These are phyloP conservation scores for Sesbania bispinosa DNA, from an alignment of 306 rosid genomes.

Conservation along the genomic window DNA sequence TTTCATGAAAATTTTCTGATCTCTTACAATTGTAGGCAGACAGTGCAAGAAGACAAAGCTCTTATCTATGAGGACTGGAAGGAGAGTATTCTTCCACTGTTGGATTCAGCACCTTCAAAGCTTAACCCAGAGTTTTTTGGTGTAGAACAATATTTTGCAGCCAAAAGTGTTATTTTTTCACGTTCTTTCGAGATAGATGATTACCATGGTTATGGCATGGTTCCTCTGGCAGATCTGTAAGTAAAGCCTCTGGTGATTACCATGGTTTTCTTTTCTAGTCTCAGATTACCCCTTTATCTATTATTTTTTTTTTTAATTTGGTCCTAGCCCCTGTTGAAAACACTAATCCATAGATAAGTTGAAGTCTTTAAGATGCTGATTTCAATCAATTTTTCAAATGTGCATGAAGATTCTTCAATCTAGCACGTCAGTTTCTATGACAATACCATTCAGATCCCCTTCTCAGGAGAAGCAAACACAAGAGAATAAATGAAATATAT, in stretches of 20 bases:
- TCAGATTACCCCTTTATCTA: neutral
- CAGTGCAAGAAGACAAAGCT: slow-evolving; percentile 67
- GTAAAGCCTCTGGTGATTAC: slow-evolving; percentile 29
- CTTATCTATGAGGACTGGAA: slow-evolving; percentile 77
- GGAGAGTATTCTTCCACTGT: slow-evolving; percentile 63
- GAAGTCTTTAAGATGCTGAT: neutral
- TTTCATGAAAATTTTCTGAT: slow-evolving; percentile 36
- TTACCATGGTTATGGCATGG: slow-evolving; percentile 90
- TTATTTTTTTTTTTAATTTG: slow-evolving; percentile 3
- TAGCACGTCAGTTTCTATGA: neutral
- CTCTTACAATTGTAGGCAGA: slow-evolving; percentile 51
- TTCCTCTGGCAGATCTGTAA: slow-evolving; percentile 91
- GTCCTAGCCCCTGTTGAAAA: neutral
- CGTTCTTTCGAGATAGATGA: slow-evolving; percentile 72
- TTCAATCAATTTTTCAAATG: neutral
- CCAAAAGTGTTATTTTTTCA: slow-evolving; percentile 69
- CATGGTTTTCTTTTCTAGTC: slow-evolving; percentile 4
- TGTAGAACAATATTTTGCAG: slow-evolving; percentile 62
- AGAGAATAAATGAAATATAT: neutral
- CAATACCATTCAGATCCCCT: neutral
- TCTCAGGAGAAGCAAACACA: neutral
- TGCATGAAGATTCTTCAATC: neutral
- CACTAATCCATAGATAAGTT: slow-evolving; percentile 1
- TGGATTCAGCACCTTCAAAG: slow-evolving; percentile 38
- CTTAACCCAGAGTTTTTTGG: slow-evolving; percentile 47